A percentile compares a stretch with the other conserved stretches of the same genome.
Conservation (phyloP, 345 rosid genomes). For the Linum tenue region DNA sequence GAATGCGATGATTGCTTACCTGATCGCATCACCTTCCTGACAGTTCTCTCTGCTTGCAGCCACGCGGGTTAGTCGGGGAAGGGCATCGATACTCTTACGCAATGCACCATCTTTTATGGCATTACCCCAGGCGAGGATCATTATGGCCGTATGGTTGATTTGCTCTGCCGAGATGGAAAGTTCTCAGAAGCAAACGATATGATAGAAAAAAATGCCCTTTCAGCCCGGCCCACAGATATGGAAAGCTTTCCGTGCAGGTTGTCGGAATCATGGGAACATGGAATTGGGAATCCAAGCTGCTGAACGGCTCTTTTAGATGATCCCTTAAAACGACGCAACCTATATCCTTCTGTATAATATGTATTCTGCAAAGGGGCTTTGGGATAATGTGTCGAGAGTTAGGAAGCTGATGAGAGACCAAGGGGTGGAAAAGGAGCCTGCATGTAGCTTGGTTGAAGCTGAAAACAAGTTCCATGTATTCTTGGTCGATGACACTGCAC, state of each 20-base stretch:
- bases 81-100: background rate
- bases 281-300: background rate
- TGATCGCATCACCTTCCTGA: background rate
- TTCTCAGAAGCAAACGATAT: background rate
- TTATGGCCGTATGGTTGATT: background rate
- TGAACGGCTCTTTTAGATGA: background rate
- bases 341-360: background rate
- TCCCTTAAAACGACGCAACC: background rate
- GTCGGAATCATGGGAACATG: slow-evolving; percentile 1
- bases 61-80: background rate
- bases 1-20: background rate
- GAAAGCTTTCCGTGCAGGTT: background rate
- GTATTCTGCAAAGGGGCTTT: background rate
- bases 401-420: background rate
- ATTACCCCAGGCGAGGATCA: background rate
- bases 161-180: background rate
- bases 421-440: slow-evolving; percentile 1
- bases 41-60: background rate
- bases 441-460: background rate
- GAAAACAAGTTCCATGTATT: background rate
- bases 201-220: background rate
- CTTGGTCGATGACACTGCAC: background rate
- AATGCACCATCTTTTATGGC: background rate
- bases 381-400: background rate
- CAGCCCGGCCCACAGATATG: background rate